Evolutionary conservation across 352 stramenopile genomes (phyloP).

Genomic region (Globisporangium paroecandrum): DNA sequence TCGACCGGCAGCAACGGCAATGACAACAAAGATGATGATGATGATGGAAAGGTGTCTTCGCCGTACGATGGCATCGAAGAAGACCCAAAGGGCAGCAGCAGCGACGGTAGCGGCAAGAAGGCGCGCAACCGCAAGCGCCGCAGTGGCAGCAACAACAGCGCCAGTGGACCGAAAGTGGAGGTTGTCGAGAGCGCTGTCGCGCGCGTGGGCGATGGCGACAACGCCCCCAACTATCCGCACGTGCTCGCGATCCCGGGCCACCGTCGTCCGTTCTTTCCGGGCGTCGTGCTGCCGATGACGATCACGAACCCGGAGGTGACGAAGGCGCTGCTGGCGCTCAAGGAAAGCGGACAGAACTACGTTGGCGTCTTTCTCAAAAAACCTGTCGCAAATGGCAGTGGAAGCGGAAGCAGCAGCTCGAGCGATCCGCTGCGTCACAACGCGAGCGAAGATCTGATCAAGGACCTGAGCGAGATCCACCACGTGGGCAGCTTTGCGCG

Average conservation of each 20-base stretch:
- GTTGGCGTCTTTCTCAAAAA: constrained; percentile 95
- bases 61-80: constrained; percentile 12
- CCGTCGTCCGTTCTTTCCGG: constrained; percentile 78
- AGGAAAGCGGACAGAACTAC: constrained; percentile 87
- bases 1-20: constrained; percentile 26
- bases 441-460: constrained; percentile 86
- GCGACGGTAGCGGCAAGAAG: neutral
- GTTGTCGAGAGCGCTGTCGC: constrained; percentile 66
- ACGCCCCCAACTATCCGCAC: constrained; percentile 64
- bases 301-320: constrained; percentile 85
- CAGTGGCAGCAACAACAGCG: constrained; percentile 8
- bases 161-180: constrained; percentile 33
- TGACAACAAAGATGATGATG: constrained; percentile 19
- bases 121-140: constrained; percentile 2
- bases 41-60: constrained; percentile 23
- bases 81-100: neutral
- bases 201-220: constrained; percentile 59
- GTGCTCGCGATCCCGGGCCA: constrained; percentile 77
- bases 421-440: constrained; percentile 32
- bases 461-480: constrained; percentile 92
- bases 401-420: constrained; percentile 4
- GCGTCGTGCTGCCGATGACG: constrained; percentile 80
- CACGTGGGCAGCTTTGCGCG: constrained; percentile 95
- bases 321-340: constrained; percentile 85
- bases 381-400: constrained; percentile 6